Percentiles rank a stretch among this genome's conserved stretches.
Evolutionary conservation across 805 yeast species (phyloP).

Genomic region (Kazachstania africana): DNA sequence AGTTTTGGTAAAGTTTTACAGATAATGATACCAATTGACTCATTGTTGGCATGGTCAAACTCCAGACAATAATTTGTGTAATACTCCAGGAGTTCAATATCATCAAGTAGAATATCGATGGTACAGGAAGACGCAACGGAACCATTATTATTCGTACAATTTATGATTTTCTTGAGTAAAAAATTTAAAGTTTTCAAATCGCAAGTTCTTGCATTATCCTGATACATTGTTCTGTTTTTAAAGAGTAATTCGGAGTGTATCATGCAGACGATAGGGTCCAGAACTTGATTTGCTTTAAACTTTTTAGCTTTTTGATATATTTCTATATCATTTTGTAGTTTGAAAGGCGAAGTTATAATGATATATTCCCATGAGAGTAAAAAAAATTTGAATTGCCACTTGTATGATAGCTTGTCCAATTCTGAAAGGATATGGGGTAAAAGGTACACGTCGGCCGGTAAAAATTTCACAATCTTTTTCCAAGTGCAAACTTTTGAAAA

Average conservation of each 20-base stretch:
- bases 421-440: slow-evolving; percentile 29
- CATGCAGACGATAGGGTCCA: slow-evolving; percentile 22
- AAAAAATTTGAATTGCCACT: slow-evolving; percentile 39
- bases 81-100: not conserved
- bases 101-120: not conserved
- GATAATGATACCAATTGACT: not conserved
- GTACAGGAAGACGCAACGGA: no score
- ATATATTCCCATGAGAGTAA: slow-evolving; percentile 63
- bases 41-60: not conserved
- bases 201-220: not conserved
- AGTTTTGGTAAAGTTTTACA: slow-evolving; percentile 18
- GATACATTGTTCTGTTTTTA: slow-evolving; percentile 14
- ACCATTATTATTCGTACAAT: not conserved
- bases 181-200: slow-evolving; percentile 12
- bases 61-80: no score
- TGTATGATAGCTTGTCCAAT: slow-evolving; percentile 7
- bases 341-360: slow-evolving; percentile 64
- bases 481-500: slow-evolving; percentile 56
- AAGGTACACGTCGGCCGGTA: slow-evolving; percentile 47
- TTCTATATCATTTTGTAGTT: slow-evolving; percentile 30
- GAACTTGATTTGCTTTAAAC: slow-evolving; percentile 35
- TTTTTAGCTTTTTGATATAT: slow-evolving; percentile 26
- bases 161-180: slow-evolving; percentile 7
- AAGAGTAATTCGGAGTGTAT: slow-evolving; percentile 23
- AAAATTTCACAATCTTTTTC: slow-evolving; percentile 45